Conservation (phyloP, 2,329 filamentous ascomycete species). For the Pseudogymnoascus sp. region DNA sequence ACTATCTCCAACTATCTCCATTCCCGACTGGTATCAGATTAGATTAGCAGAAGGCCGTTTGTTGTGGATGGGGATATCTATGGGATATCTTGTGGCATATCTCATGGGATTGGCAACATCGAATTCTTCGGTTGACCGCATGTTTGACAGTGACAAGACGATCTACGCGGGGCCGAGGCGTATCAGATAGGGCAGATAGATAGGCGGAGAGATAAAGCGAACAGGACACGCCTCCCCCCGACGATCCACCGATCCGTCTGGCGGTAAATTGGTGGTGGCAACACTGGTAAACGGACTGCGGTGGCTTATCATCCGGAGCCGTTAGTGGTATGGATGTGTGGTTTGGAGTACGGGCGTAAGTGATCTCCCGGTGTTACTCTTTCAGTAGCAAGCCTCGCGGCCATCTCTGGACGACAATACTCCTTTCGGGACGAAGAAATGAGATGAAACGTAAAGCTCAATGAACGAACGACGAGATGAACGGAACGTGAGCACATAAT, state of each 20-base stretch:
- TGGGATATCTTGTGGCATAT: background rate
- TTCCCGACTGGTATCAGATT: background rate
- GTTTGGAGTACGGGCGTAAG: background rate
- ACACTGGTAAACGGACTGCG: background rate
- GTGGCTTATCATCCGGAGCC: background rate
- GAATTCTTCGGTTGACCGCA: background rate
- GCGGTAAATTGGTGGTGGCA: background rate
- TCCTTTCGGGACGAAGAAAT: background rate
- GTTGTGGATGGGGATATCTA: background rate
- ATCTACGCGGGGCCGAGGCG: background rate
- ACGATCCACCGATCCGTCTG: background rate
- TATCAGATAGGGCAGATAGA: slow-evolving; percentile 3
- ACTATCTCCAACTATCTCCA: background rate
- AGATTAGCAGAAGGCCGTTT: background rate
- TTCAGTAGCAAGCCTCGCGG: background rate
- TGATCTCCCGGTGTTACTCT: background rate
- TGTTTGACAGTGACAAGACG: background rate
- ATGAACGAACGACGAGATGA: background rate
- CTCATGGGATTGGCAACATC: background rate
- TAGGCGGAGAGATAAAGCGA: background rate
- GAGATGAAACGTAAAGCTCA: background rate
- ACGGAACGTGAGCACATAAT: slow-evolving; percentile 3
- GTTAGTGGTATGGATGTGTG: background rate
- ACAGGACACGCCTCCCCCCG: background rate
- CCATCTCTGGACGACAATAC: background rate